Base-by-base conservation (phyloP, 306 rosid species). In the Clitoria ternatea region DNA sequence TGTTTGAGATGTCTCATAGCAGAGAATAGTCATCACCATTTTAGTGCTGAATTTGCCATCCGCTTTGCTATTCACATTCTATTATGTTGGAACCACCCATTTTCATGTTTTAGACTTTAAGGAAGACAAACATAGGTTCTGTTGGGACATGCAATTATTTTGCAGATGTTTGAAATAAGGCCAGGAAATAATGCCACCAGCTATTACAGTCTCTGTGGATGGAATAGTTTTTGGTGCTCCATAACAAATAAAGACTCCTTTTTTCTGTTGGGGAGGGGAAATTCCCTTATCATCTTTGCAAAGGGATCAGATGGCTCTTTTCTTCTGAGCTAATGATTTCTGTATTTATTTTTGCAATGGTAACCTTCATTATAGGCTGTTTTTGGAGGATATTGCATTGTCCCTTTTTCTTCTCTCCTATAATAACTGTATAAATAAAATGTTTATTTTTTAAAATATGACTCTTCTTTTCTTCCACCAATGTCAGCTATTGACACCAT, bases 401-500 rank as follows among this genome's bases (percentile, higher is more conserved):
- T 29, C 73, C 10, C 35, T 8, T 43, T 52, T 39, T 40, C 49
- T 8, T n/a, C 36, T 72, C 45, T 10, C 13, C 54, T 18, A 47
- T 7, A 32, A 20, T 4, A 19, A 33, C 29, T 5, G 15, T 33
- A 30, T 49, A 3, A 32, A 48, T 45, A 71, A 61, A 71, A 53
- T 65, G 27, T 30, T 66, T 11, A 65, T 2, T 11, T 66, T 50
- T 72, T 20, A 40, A 40, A 56, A 79, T 7, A 59, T 40, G 36
- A 29, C 33, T 37, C 26, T 30, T 49, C 47, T 39, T 49, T 48
- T 20, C 54, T 59, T 73, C 15, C 45, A 60, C 17, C 33, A 7
- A 67, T 19, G 68, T 36, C 72, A 74, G 48, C 56, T 44, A 35
- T 24, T 50, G 23, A 52, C 39, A 52, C 63, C 55, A 50, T 23